A percentile compares a stretch with the other conserved stretches of the same genome.
Evolutionary conservation across 257 asterid species (phyloP).

Genomic region (Rhazya stricta): DNA sequence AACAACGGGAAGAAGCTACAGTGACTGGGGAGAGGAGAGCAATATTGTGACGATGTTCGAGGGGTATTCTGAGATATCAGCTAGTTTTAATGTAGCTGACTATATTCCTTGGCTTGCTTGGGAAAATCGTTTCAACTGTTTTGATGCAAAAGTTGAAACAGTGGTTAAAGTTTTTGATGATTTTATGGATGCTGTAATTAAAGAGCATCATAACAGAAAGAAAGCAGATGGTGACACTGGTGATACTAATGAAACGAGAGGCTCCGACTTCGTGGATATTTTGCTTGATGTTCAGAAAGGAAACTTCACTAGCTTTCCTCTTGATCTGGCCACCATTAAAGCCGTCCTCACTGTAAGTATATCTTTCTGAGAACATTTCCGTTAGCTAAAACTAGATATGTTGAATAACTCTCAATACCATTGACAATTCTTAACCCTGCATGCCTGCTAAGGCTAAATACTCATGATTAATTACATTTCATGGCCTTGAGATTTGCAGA

Average conservation of each 20-base stretch:
- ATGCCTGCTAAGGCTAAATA: no score
- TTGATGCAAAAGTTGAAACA: conserved; percentile 25
- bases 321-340: conserved; percentile 34
- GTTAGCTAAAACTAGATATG: no score
- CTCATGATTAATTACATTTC: no score
- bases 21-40: conserved; percentile 28
- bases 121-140: conserved; percentile 27
- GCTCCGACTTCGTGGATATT: conserved; percentile 31
- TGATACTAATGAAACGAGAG: background rate
- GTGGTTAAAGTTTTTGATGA: conserved; percentile 29
- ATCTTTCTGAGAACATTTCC: no score
- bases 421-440: no score
- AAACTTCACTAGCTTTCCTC: conserved; percentile 9
- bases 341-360: no score
- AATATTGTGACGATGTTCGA: no score
- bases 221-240: background rate
- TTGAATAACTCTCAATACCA: no score
- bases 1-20: conserved; percentile 36
- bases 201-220: conserved; percentile 20
- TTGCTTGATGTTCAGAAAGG: conserved; percentile 30
- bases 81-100: conserved; percentile 30
- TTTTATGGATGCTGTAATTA: conserved; percentile 31
- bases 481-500: no score
- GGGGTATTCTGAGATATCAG: conserved; percentile 25
- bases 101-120: conserved; percentile 41